phyloP scores from a whole-genome alignment of 306 rosid species.

The Pueraria montana region DNA sequence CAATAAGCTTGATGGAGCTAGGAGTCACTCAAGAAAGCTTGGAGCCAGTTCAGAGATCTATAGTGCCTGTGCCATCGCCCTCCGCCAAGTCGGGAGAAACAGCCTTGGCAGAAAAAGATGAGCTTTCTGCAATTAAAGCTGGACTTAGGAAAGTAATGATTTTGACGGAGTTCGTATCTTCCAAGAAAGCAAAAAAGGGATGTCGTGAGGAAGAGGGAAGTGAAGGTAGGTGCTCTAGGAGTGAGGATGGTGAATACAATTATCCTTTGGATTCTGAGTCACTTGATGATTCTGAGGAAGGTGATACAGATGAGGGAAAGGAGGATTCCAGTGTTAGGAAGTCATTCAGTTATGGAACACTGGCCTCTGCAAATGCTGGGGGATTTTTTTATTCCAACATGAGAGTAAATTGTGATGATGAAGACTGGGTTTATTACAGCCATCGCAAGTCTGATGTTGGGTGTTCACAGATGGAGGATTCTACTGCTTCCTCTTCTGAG shows the following conservation, averaged over 20 bases:
- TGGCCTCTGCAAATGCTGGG: conserved; percentile 90
- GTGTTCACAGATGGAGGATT: conserved; percentile 62
- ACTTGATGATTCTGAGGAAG: conserved; percentile 78
- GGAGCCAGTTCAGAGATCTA: conserved; percentile 66
- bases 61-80: conserved; percentile 70
- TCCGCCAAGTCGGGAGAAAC: conserved; percentile 61
- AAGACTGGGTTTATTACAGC: conserved; percentile 92
- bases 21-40: conserved; percentile 67
- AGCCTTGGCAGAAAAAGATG: conserved; percentile 73
- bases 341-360: conserved; percentile 90
- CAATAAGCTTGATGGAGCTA: conserved; percentile 78
- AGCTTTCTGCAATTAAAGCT: conserved; percentile 90
- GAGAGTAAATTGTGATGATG: conserved; percentile 64
- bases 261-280: conserved; percentile 85
- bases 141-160: conserved; percentile 89
- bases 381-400: conserved; percentile 65
- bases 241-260: conserved; percentile 78
- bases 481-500: conserved; percentile 62
- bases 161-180: conserved; percentile 78
- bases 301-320: conserved; percentile 84
- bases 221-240: conserved; percentile 86
- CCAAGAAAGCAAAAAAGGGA: conserved; percentile 76
- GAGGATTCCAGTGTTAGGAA: conserved; percentile 74
- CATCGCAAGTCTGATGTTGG: conserved; percentile 79
- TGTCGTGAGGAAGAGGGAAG: conserved; percentile 77